These are phyloP conservation scores for Basipetospora chlamydospora DNA, from an alignment of 2,329 filamentous ascomycete species.

Conservation along the genomic window DNA sequence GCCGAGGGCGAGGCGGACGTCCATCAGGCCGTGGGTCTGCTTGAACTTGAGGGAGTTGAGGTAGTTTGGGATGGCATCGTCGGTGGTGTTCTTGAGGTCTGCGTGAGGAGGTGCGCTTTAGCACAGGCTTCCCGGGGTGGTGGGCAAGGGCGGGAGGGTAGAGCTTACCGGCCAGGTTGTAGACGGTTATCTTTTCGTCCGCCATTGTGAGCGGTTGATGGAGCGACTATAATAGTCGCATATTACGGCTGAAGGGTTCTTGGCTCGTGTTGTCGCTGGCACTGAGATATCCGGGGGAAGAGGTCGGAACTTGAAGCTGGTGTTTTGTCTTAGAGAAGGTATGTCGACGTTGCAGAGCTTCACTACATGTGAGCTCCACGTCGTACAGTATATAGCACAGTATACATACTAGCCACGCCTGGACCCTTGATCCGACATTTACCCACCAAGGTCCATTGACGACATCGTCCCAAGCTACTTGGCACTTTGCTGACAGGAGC, in stretches of 20 bases:
- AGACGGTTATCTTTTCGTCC: slow-evolving; percentile 46
- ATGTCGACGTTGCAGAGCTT: slow-evolving; percentile 4
- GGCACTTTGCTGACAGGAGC: too few relatives aligned
- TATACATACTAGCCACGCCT: too few relatives aligned
- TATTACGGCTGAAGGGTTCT: too few relatives aligned
- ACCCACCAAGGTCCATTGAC: too few relatives aligned
- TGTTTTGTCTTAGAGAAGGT: too few relatives aligned
- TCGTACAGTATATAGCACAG: slow-evolving; percentile 7
- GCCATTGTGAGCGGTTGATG: too few relatives aligned
- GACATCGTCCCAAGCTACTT: too few relatives aligned
- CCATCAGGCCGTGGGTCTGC: slow-evolving; percentile 66
- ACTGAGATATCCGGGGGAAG: too few relatives aligned
- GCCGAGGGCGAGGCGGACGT: slow-evolving; percentile 71
- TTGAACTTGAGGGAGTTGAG: slow-evolving; percentile 75
- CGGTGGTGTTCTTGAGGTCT: slow-evolving; percentile 95
- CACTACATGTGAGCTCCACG: slow-evolving; percentile 5
- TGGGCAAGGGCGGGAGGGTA: slow-evolving; percentile 2
- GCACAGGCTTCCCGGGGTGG: background rate
- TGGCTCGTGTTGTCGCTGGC: too few relatives aligned
- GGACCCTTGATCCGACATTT: background rate
- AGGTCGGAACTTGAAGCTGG: too few relatives aligned
- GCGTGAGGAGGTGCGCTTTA: slow-evolving; percentile 6
- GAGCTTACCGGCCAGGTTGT: slow-evolving; percentile 28
- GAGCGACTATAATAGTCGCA: too few relatives aligned
- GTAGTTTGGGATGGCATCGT: slow-evolving; percentile 90